Percentiles rank a stretch among this genome's conserved stretches.
These are phyloP conservation scores for Entonaema liquescens DNA, from an alignment of 495 filamentous ascomycete species.

Conservation along the genomic window DNA sequence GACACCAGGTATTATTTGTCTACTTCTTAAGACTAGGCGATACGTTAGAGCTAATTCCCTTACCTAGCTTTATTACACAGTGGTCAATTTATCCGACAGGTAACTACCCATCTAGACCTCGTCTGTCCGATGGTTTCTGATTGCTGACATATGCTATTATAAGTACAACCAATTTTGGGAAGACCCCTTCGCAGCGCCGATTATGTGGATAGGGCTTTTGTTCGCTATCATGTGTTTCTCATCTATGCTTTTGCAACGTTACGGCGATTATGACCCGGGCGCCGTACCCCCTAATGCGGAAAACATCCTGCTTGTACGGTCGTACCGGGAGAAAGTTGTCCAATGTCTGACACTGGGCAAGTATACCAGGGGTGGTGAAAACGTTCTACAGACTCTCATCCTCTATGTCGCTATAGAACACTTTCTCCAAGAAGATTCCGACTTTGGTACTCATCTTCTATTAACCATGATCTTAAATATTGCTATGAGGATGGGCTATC, in stretches of 20 bases:
- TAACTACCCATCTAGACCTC: conserved; percentile 7
- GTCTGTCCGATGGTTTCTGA: background rate
- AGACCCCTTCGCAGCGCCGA: conserved; percentile 33
- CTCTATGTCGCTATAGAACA: conserved; percentile 46
- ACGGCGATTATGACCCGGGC: conserved; percentile 4
- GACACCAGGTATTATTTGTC: conserved; percentile 12
- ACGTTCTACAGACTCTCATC: conserved; percentile 48
- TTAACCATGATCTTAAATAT: conserved; percentile 49
- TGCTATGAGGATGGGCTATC: conserved; percentile 65
- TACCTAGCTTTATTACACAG: conserved; percentile 45
- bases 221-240: conserved; percentile 46
- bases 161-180: conserved; percentile 49
- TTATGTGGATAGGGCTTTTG: conserved; percentile 48
- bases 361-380: conserved; percentile 47
- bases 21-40: background rate
- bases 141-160: background rate
- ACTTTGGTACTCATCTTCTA: conserved; percentile 46
- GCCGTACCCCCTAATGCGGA: background rate
- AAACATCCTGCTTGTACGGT: conserved; percentile 5
- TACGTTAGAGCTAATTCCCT: background rate
- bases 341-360: conserved; percentile 49
- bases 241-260: conserved; percentile 18
- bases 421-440: conserved; percentile 39
- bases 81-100: conserved; percentile 48
- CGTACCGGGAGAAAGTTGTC: conserved; percentile 46